Base-by-base conservation (phyloP, 2,329 filamentous ascomycete genomes). In the Phyllosticta capitalensis region DNA sequence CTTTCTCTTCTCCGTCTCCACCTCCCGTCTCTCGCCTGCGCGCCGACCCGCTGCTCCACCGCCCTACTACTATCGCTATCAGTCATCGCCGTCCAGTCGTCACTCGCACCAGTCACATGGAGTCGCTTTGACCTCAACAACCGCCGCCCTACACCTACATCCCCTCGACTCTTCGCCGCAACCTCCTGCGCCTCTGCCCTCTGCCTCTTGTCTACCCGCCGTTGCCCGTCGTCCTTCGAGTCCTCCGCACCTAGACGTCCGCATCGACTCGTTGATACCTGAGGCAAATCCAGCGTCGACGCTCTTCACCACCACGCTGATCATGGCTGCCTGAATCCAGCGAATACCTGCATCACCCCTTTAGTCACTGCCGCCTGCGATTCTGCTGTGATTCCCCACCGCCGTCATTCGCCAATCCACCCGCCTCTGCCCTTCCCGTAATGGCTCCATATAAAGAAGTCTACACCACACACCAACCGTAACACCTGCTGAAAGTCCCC, bases 71-170 rank as follows among this genome's bases (percentile, higher is more conserved):
- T 38, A 38, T 38, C 30, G 30, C 30, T 14, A 38, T 51, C 49
- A 56, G 54, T 53, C 58, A 56, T 56, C 54, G 52, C 30, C 21
- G n/a, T n/a, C n/a, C n/a, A n/a, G n/a, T n/a, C 58, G 58, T 60
- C 58, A 60, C 38, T 53, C 30, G 58, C 21, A 53, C 58, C 53
- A 60, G 58, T 60, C 58, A 60, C 58, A 60, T 60, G 58, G 58
- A 60, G 49, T 54, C 53, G 54, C 58, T 56, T 49, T 48, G 48
- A 49, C 21, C 17, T 26, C 54, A 57, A 20, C 51, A 12, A 38
- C 55, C 21, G 5, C 55, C 52, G 52, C 51, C 45, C 53, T 52
- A 21, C 51, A 10, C 20, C 45, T 17, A 20, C 28, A n/a, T 26
- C 38, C 20, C 55, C 50, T 56, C 28, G 48, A 19, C 48, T 56